Conservation (phyloP, 2,329 filamentous ascomycete species). For the Cryoendolithus antarcticus region DNA sequence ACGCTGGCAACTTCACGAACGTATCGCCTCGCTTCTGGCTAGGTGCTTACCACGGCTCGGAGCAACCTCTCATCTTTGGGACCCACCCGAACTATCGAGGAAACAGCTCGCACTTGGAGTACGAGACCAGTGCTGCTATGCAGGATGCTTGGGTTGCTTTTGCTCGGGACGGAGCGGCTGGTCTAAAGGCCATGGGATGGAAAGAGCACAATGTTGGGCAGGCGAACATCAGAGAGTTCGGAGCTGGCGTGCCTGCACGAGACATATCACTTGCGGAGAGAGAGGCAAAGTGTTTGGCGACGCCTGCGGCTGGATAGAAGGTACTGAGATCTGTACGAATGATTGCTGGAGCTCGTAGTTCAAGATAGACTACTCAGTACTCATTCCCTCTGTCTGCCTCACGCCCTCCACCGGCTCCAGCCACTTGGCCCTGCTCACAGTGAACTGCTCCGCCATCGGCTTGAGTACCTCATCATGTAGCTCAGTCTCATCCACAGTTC, state of each 20-base stretch:
- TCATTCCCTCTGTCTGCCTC: too few relatives aligned
- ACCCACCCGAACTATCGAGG: constrained; percentile 10
- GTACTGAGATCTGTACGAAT: too few relatives aligned
- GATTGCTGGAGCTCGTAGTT: too few relatives aligned
- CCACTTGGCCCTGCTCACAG: too few relatives aligned
- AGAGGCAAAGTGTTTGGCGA: constrained; percentile 12
- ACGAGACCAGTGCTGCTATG: constrained; percentile 13
- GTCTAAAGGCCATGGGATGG: constrained; percentile 14
- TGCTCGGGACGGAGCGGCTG: constrained; percentile 11
- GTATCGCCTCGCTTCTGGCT: constrained; percentile 8
- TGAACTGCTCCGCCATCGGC: too few relatives aligned
- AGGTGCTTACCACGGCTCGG: constrained; percentile 24
- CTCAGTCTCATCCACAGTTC: too few relatives aligned
- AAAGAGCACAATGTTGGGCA: constrained; percentile 11
- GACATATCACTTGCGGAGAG: constrained; percentile 14
- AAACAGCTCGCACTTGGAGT: constrained; percentile 10
- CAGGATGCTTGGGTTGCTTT: constrained; percentile 14
- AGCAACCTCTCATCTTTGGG: constrained; percentile 18
- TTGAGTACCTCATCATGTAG: too few relatives aligned
- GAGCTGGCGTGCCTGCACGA: constrained; percentile 16
- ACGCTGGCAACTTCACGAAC: constrained; percentile 20
- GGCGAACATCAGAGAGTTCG: constrained; percentile 15
- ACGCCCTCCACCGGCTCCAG: too few relatives aligned
- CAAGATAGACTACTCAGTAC: too few relatives aligned
- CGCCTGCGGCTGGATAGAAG: too few relatives aligned